Conservation (phyloP, 2,329 filamentous ascomycete species). For the Byssochlamys sp. region DNA sequence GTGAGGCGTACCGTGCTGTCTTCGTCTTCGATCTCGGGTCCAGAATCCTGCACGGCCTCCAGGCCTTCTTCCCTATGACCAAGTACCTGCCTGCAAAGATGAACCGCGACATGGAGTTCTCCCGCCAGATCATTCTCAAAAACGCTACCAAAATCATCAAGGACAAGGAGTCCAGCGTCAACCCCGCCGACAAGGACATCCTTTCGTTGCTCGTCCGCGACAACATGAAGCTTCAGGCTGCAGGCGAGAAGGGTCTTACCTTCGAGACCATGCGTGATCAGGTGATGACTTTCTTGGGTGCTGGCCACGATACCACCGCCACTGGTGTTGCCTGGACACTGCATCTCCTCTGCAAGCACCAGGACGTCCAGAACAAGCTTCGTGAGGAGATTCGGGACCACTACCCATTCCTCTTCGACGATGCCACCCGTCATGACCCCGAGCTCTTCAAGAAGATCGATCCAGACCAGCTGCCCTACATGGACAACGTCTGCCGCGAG, state of each 20-base stretch:
- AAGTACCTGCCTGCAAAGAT: constrained; percentile 31
- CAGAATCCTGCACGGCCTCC: constrained; percentile 33
- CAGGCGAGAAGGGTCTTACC: constrained; percentile 27
- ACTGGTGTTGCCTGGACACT: constrained; percentile 37
- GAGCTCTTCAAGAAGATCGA: constrained; percentile 24
- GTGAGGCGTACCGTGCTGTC: constrained; percentile 34
- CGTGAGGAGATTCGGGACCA: constrained; percentile 32
- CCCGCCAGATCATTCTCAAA: constrained; percentile 26
- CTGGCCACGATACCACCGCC: constrained; percentile 38
- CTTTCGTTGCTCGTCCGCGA: constrained; percentile 34
- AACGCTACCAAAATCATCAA: constrained; percentile 29
- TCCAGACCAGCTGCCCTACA: constrained; percentile 34
- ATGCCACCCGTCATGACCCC: constrained; percentile 19
- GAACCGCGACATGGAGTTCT: constrained; percentile 29
- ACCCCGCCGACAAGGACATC: constrained; percentile 28
- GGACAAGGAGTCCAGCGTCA: constrained; percentile 25
- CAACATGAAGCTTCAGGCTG: constrained; percentile 32
- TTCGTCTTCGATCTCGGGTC: constrained; percentile 33
- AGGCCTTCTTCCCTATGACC: constrained; percentile 32
- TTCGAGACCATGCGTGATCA: constrained; percentile 30
- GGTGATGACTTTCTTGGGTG: constrained; percentile 34
- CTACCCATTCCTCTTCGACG: constrained; percentile 33
- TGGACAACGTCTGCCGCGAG: constrained; percentile 41
- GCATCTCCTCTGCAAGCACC: constrained; percentile 33
- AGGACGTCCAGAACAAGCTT: constrained; percentile 30